Evolutionary conservation across 352 stramenopile genomes (phyloP), one percentile per base, ranked within the genome.

Genomic region (Phytophthora podocarpi): DNA sequence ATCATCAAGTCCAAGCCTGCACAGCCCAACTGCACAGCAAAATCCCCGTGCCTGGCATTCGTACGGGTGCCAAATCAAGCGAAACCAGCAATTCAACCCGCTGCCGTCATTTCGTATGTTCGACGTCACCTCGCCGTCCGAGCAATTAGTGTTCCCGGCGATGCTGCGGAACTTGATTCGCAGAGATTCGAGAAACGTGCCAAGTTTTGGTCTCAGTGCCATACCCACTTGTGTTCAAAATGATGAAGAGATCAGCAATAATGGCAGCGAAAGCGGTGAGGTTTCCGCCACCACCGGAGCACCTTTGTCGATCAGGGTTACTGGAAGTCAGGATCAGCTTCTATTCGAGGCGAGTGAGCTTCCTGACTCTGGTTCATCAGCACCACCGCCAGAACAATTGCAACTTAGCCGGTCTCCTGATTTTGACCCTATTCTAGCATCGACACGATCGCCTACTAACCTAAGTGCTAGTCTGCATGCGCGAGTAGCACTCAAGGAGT

Each of bases 21-120:
- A 51, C 27, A 61, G 21, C 23, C 31, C 31, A 36, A 32, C 13
- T 47, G n/a, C 26, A 2, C 60, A 60, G 27, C 57, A 59, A 37
- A 59, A 47, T 15, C 3, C 39, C n/a, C 53, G 26, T 26, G 40
- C 24, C 18, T 67, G 59, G 50, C 61, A 77, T 41, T 74, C 64
- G 8, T 93, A 79, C 42, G 47, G 65, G 23, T 93, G 82, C 20
- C 76, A 89, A 52, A 21, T 50, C 26, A 65, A 51, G 9, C 51
- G 72, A 41, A 87, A 81, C 27, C 51, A 74, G 9, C 39, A 62
- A 21, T 93, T 93, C 20, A 57, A 73, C 7, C 81, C 84, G 11
- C 68, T 91, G 12, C 84, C 84, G 15, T 69, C 76, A 6, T 91
- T 83, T 59, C 80, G 84, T 0, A 93, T 91, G 84, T 89, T 93